Evolutionary conservation across 1,284 basidiomycete genomes (phyloP).

Genomic region (Fomes fomentarius): DNA sequence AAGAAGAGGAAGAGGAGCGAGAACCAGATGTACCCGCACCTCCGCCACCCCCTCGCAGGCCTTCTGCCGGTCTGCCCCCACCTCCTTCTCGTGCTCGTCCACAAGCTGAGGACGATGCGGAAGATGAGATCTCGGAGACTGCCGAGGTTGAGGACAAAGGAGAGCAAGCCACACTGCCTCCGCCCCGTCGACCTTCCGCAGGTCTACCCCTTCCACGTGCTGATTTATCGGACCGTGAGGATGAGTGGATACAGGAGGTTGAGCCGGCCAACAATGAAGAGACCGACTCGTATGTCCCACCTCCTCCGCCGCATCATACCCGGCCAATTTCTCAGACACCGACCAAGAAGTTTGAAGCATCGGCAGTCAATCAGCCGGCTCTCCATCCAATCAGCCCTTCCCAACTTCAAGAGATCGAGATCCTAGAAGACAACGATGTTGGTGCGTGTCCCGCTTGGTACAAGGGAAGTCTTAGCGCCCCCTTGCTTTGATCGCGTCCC

Average conservation of each 20-base stretch:
- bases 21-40: not conserved
- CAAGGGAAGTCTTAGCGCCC: slow-evolving; percentile 2
- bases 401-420: slow-evolving; percentile 25
- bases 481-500: slow-evolving; percentile 8
- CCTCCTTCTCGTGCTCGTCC: slow-evolving; percentile 3
- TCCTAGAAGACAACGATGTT: slow-evolving; percentile 63
- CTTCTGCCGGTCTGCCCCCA: slow-evolving; percentile 7
- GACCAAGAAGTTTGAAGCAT: no score
- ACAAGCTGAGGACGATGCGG: slow-evolving; percentile 1
- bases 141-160: not conserved
- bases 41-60: slow-evolving; percentile 7
- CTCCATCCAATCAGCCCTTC: no score
- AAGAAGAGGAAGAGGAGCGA: not conserved
- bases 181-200: no score
- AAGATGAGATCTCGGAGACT: slow-evolving; percentile 5
- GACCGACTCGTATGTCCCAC: slow-evolving; percentile 8
- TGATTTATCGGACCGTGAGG: no score
- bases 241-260: no score
- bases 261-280: not conserved
- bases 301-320: slow-evolving; percentile 10
- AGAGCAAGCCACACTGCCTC: slow-evolving; percentile 12
- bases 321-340: not conserved
- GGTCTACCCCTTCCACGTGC: no score
- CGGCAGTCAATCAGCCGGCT: no score
- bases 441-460: slow-evolving; percentile 49